Percentiles rank a stretch among this genome's conserved stretches.
Conservation (phyloP, 495 filamentous ascomycete species). For the Barbatosphaeria neglecta region DNA sequence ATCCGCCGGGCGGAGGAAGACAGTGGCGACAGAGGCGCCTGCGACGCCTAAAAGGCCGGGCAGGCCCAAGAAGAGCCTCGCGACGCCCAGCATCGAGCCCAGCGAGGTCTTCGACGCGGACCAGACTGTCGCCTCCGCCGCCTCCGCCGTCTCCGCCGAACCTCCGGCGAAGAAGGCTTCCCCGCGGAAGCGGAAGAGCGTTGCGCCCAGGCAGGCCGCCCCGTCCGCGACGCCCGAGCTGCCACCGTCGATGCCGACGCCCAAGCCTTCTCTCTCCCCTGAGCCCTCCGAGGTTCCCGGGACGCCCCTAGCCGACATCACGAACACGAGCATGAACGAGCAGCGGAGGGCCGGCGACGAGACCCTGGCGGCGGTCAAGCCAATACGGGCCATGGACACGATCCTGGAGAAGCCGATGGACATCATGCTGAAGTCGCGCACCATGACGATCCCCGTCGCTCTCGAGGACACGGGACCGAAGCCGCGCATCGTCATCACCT, state of each 20-base stretch:
- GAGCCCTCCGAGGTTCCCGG: conserved; percentile 34
- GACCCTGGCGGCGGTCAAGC: conserved; percentile 40
- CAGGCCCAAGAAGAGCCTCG: conserved; percentile 24
- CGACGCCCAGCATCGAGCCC: conserved; percentile 37
- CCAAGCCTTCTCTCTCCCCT: conserved; percentile 28
- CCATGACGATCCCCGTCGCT: conserved; percentile 48
- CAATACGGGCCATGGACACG: conserved; percentile 61
- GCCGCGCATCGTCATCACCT: conserved; percentile 79
- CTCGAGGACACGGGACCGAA: conserved; percentile 67
- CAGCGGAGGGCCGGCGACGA: conserved; percentile 19
- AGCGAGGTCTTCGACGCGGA: conserved; percentile 49
- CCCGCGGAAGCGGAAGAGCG: conserved; percentile 59
- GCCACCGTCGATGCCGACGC: conserved; percentile 34
- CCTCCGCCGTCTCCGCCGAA: conserved; percentile 18
- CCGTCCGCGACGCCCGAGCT: conserved; percentile 39
- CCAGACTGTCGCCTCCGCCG: conserved; percentile 31
- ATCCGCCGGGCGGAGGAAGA: conserved; percentile 43
- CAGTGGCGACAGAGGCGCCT: conserved; percentile 28
- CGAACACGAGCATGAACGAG: conserved; percentile 52
- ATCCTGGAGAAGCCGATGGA: conserved; percentile 85
- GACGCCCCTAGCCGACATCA: conserved; percentile 70
- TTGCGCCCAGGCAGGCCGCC: conserved; percentile 34
- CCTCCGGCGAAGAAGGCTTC: conserved; percentile 53
- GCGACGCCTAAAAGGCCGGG: conserved; percentile 15
- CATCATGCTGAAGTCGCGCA: conserved; percentile 80